Percentiles rank a stretch among this genome's conserved stretches.
phyloP scores from a whole-genome alignment of 495 filamentous ascomycete genomes.

The Cudoniella acicularis region DNA sequence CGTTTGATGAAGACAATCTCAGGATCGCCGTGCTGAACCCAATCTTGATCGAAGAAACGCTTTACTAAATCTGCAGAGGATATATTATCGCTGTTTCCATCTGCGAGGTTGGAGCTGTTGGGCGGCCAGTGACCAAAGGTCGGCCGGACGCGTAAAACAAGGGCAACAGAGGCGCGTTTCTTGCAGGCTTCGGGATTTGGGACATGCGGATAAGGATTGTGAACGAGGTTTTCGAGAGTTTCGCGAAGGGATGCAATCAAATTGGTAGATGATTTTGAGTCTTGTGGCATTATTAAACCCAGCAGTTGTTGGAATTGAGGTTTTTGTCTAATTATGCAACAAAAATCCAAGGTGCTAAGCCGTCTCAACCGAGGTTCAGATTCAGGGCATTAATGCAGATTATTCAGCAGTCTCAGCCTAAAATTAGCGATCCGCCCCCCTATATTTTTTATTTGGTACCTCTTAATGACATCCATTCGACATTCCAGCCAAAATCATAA shows the following conservation, averaged over 20 bases:
- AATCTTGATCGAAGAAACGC: conserved; percentile 63
- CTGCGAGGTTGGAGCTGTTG: conserved; percentile 25
- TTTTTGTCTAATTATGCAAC: no score
- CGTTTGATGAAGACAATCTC: conserved; percentile 78
- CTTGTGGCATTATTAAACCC: not conserved
- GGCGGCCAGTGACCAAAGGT: conserved; percentile 53
- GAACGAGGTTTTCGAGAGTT: conserved; percentile 48
- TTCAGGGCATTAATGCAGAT: not conserved
- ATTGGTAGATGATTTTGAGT: conserved; percentile 1
- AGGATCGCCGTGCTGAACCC: conserved; percentile 71
- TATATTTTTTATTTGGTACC: not conserved
- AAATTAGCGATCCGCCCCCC: not conserved
- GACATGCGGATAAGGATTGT: conserved; percentile 58
- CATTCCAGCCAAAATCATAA: no score
- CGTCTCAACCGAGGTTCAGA: not conserved
- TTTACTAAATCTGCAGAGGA: conserved; percentile 43
- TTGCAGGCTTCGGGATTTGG: conserved; percentile 58
- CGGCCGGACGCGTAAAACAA: conserved; percentile 67
- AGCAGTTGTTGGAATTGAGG: no score
- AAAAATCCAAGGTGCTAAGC: no score
- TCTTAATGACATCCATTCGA: no score
- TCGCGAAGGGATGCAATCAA: conserved; percentile 32
- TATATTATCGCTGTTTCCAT: no score
- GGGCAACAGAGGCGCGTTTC: conserved; percentile 69
- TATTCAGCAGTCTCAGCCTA: not conserved